Base-by-base conservation (phyloP, 2,329 filamentous ascomycete genomes). In the Cordyceps militaris region DNA sequence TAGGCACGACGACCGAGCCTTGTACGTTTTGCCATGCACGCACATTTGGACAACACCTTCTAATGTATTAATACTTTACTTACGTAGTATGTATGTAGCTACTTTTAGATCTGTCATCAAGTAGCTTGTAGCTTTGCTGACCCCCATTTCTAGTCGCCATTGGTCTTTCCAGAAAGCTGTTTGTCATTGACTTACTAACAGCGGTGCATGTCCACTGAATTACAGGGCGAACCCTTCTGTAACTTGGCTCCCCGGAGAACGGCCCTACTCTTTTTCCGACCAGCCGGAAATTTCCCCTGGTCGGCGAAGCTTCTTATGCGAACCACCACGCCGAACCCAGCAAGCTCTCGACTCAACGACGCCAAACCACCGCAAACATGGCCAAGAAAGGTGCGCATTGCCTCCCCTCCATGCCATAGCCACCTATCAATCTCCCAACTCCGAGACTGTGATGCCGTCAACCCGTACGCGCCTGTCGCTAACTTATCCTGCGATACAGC, bases 401-500 rank as follows among this genome's bases (percentile, higher is more conserved):
- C 14, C 21, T 2, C 16, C 28, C 9, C 19, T 13, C 42, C 32
- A 19, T 26, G 46, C 34, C 16, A 11, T 30, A 47, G 14, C n/a
- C 24, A 13, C 30, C n/a, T 21, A 21, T 8, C 3, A 26, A 26
- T 49, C 23, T 38, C 23, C 24, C 52, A 16, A 14, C n/a, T 42
- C 38, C 11, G 30, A 32, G 11, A 6, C 6, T 32, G 6, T 11
- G 30, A 32, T 32, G 30, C 6, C 13, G 8, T 2, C 23, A 7
- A 28, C 13, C 26, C 6, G 5, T 32, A 4, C n/a, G n/a, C 19
- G 10, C 36, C 13, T 5, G 26, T 54, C 30, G 23, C 52, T 55
- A 55, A 55, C 43, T n/a, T 6, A 10, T 36, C 26, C 30, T n/a
- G 30, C 50, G 19, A 30, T 40, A n/a, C 71, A 95, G 91, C 80